Conservation (phyloP, 352 stramenopile species). For the Globisporangium carolinianum region DNA sequence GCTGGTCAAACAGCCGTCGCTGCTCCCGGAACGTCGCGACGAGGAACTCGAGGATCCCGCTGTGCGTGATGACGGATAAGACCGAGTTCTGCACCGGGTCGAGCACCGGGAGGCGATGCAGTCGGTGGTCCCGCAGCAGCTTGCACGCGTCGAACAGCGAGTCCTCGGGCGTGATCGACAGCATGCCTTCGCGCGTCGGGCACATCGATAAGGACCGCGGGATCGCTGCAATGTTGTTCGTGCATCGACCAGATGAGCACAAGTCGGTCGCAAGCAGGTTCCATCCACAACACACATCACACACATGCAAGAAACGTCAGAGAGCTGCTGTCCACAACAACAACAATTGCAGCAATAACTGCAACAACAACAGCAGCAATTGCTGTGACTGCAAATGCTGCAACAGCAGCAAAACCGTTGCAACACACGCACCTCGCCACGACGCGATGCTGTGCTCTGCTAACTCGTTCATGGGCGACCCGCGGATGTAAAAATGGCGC, state of each 20-base stretch:
- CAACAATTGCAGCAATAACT: not conserved
- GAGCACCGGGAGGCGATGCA: slow-evolving; percentile 94
- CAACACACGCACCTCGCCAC: slow-evolving; percentile 49
- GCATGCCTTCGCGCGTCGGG: slow-evolving; percentile 56
- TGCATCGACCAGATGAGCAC: no score
- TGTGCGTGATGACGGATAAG: slow-evolving; percentile 91
- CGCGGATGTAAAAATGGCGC: slow-evolving; percentile 89
- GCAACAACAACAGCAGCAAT: no score
- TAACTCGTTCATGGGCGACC: slow-evolving; percentile 86
- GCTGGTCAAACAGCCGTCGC: slow-evolving; percentile 94
- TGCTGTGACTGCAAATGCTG: no score
- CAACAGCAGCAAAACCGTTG: no score
- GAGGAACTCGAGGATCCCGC: slow-evolving; percentile 93
- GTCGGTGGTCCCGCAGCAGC: slow-evolving; percentile 73
- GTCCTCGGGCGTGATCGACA: slow-evolving; percentile 82
- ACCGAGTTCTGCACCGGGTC: slow-evolving; percentile 91
- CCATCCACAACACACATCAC: not conserved
- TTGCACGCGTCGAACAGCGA: slow-evolving; percentile 89
- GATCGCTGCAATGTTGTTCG: slow-evolving; percentile 49
- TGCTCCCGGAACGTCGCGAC: slow-evolving; percentile 96
- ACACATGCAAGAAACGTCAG: slow-evolving; percentile 13
- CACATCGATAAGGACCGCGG: slow-evolving; percentile 77
- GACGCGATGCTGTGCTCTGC: slow-evolving; percentile 83
- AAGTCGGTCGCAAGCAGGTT: no score
- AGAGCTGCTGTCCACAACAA: not conserved